Conservation (phyloP, 1,284 basidiomycete genomes). For the Xanthoconium separans region DNA sequence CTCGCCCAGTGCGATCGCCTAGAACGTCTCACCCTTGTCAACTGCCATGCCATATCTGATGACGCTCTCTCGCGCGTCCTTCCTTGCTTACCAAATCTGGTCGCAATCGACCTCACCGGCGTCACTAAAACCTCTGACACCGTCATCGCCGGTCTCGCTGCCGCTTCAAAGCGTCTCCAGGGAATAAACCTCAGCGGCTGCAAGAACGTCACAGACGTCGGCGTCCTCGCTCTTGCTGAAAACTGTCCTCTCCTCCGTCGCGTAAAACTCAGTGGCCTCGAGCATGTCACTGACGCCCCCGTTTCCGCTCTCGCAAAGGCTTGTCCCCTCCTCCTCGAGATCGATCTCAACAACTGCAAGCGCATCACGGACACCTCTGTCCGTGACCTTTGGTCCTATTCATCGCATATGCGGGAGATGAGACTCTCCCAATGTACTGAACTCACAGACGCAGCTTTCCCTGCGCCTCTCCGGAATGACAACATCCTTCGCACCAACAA, state of each 20-base stretch:
- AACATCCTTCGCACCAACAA: constrained; percentile 42
- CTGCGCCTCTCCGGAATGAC: constrained; percentile 54
- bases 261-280: constrained; percentile 83
- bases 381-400: constrained; percentile 83
- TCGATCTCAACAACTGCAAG: constrained; percentile 87
- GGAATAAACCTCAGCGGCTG: constrained; percentile 93
- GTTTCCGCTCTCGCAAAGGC: constrained; percentile 77
- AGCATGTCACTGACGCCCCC: constrained; percentile 76
- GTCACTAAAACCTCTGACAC: constrained; percentile 69
- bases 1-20: constrained; percentile 80
- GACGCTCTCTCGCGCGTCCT: constrained; percentile 70
- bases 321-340: constrained; percentile 89
- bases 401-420: constrained; percentile 87
- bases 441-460: constrained; percentile 87
- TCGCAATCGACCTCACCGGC: constrained; percentile 87
- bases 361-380: constrained; percentile 78
- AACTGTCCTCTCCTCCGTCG: constrained; percentile 80
- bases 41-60: constrained; percentile 75
- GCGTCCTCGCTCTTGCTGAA: constrained; percentile 74
- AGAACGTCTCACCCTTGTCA: constrained; percentile 90
- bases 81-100: constrained; percentile 69
- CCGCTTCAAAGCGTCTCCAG: constrained; percentile 76
- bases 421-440: constrained; percentile 78
- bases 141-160: constrained; percentile 71
- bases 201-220: constrained; percentile 76